phyloP scores from a whole-genome alignment of 2,329 filamentous ascomycete genomes.

The Cordyceps tenuipes region DNA sequence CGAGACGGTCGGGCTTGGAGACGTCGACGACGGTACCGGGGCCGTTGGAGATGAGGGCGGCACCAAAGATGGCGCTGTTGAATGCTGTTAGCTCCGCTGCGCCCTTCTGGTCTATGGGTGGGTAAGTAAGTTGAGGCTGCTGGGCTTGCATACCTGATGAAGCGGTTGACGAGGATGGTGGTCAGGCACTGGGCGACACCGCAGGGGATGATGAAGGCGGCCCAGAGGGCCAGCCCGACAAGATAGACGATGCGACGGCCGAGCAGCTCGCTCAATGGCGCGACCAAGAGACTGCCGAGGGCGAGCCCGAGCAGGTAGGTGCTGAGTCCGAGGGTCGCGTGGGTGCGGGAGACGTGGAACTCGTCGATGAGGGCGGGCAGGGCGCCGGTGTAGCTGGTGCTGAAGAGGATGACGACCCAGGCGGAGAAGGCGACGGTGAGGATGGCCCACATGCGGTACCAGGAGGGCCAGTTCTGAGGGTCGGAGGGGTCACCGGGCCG shows the following conservation, averaged over 20 bases:
- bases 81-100: neutral
- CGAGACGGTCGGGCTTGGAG: constrained; percentile 62
- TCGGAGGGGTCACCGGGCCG: constrained; percentile 53
- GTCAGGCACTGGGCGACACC: constrained; percentile 57
- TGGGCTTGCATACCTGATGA: constrained; percentile 44
- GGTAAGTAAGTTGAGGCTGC: no score
- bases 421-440: constrained; percentile 31
- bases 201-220: constrained; percentile 57
- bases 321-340: constrained; percentile 62
- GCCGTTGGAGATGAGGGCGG: constrained; percentile 68
- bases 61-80: constrained; percentile 54
- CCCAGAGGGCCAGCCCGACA: constrained; percentile 51
- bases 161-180: constrained; percentile 56
- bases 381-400: constrained; percentile 63
- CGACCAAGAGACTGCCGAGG: constrained; percentile 56
- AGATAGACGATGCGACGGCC: constrained; percentile 57
- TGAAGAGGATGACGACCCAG: constrained; percentile 51
- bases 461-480: constrained; percentile 58
- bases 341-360: constrained; percentile 47
- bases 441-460: constrained; percentile 26
- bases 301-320: constrained; percentile 65
- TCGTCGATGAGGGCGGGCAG: constrained; percentile 56
- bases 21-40: constrained; percentile 74
- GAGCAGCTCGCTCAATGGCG: constrained; percentile 59
- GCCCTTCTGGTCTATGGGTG: no score